Percentiles rank a stretch among this genome's conserved stretches.
Conservation (phyloP, 805 yeast genomes). For the Candida boidinii region DNA sequence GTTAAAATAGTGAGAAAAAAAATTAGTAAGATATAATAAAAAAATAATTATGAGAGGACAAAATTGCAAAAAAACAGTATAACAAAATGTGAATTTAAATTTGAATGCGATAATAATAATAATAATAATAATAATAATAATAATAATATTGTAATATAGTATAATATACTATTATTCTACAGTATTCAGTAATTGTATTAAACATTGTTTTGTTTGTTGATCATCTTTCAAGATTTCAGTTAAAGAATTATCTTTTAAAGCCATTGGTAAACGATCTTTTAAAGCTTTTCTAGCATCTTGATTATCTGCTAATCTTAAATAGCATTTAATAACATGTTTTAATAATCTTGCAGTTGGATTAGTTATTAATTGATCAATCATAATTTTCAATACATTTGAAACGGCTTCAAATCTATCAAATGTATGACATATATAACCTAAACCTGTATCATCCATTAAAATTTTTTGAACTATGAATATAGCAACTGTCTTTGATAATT, state of each 20-base stretch:
- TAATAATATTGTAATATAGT: too few relatives aligned
- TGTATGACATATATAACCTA: conserved; percentile 89
- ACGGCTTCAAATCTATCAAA: conserved; percentile 93
- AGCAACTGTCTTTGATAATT: conserved; percentile 91
- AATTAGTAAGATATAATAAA: too few relatives aligned
- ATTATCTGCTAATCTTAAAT: conserved; percentile 82
- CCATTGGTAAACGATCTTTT: conserved; percentile 76
- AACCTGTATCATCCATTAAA: conserved; percentile 83
- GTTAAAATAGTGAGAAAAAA: too few relatives aligned
- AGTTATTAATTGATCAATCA: conserved; percentile 79
- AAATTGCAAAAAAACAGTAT: too few relatives aligned
- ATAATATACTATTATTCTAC: too few relatives aligned
- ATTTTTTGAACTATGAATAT: conserved; percentile 93
- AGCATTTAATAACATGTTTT: conserved; percentile 92
- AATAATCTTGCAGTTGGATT: conserved; percentile 76
- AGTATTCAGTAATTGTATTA: conserved; percentile 72
- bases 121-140: too few relatives aligned
- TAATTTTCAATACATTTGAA: conserved; percentile 69
- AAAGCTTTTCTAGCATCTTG: conserved; percentile 84
- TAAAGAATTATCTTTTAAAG: conserved; percentile 82
- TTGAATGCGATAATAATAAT: too few relatives aligned
- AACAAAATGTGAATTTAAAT: too few relatives aligned
- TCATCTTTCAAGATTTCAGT: conserved; percentile 75
- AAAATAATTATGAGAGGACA: too few relatives aligned
- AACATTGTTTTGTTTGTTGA: conserved; percentile 76